phyloP scores from a whole-genome alignment of 148 eudicot species.

The Mesembryanthemum crystallinum region DNA sequence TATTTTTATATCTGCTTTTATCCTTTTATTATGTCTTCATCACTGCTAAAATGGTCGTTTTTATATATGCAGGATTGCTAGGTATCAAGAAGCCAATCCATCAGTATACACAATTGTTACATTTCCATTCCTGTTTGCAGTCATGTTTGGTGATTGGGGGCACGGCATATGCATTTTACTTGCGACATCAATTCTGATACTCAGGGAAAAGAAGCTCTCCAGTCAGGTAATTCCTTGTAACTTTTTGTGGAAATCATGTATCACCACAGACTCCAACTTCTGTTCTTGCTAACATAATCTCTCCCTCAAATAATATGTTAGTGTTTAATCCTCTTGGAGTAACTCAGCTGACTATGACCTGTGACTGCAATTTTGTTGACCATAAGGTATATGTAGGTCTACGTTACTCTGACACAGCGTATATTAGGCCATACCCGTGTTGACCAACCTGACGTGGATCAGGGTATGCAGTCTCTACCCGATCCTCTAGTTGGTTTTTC shows the following conservation, averaged over 20 bases:
- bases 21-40: not conserved
- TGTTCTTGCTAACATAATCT: not conserved
- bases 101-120: slow-evolving; percentile 51
- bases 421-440: no score
- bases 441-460: no score
- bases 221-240: slow-evolving; percentile 37
- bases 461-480: no score
- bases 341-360: not conserved
- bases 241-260: slow-evolving; percentile 1
- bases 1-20: not conserved
- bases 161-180: slow-evolving; percentile 58
- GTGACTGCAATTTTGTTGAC: not conserved
- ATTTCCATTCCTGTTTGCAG: slow-evolving; percentile 63
- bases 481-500: no score
- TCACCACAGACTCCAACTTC: not conserved
- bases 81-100: slow-evolving; percentile 65
- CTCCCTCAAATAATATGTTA: not conserved
- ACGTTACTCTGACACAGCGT: not conserved
- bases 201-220: slow-evolving; percentile 47
- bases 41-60: slow-evolving; percentile 9
- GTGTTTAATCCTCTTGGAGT: slow-evolving; percentile 1
- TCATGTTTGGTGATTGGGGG: slow-evolving; percentile 74
- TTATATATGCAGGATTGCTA: slow-evolving; percentile 47
- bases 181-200: slow-evolving; percentile 40
- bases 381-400: not conserved